Percentiles rank a stretch among this genome's conserved stretches.
Conservation (phyloP, 148 eudicot genomes). For the Simmondsia chinensis region DNA sequence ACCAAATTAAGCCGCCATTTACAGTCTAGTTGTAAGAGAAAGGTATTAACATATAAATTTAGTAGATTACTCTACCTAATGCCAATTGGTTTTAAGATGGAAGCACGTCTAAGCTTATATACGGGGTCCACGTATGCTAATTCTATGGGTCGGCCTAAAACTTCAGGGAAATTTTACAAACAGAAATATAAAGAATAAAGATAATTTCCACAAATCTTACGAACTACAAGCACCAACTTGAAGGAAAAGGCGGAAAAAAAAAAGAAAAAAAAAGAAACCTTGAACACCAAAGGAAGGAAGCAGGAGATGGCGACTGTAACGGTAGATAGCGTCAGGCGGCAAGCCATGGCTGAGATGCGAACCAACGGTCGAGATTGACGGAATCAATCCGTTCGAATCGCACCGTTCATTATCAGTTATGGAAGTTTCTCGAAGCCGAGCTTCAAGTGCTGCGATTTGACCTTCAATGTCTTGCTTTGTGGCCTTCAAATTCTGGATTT, state of each 20-base stretch:
- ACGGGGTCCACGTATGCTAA: too few species aligned
- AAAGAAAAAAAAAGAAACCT: conserved; percentile 28
- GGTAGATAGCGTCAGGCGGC: conserved; percentile 59
- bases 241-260: background rate
- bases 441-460: conserved; percentile 55
- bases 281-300: conserved; percentile 84
- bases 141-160: too few species aligned
- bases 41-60: too few species aligned
- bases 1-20: too few species aligned
- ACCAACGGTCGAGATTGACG: conserved; percentile 19
- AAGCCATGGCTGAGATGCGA: conserved; percentile 23
- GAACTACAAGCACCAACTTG: background rate
- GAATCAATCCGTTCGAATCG: conserved; percentile 3
- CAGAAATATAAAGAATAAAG: too few species aligned
- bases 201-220: too few species aligned
- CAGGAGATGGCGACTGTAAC: conserved; percentile 89
- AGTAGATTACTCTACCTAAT: too few species aligned
- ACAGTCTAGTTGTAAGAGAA: too few species aligned
- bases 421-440: conserved; percentile 39
- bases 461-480: conserved; percentile 44
- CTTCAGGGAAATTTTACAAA: too few species aligned
- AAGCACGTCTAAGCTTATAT: too few species aligned
- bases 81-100: too few species aligned
- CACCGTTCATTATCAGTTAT: background rate
- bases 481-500: conserved; percentile 42